Base-by-base conservation (phyloP, 495 filamentous ascomycete genomes). In the Lichenothelia convexa region DNA sequence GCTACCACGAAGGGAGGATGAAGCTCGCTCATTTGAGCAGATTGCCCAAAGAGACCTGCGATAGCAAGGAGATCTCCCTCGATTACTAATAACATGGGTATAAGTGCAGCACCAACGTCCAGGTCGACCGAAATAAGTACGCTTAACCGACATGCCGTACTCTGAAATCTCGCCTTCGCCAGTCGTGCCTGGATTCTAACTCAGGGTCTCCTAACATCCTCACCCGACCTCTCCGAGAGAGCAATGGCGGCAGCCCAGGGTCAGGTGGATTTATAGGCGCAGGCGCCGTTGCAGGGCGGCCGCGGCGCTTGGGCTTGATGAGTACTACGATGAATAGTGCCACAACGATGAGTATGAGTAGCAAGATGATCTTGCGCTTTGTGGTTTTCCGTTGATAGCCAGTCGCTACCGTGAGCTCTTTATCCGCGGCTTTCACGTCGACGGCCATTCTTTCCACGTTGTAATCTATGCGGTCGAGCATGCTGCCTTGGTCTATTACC, bases 401-500 rank as follows among this genome's bases (percentile, higher is more conserved):
- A 15, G 75, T 76, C 12, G 78, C 77, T 39, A 87, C 73, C 43
- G 68, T 80, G 36, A 97, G 66, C 57, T 97, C 89, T 55, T 86
- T 87, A 41, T 89, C 84, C 6, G 89, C 89, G 15, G 66, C 74
- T 53, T 93, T 92, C 21, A 95, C 82, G 48, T 94, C 79, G 18
- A 69, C 71, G 9, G 69, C 73, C 84, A 94, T 93, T 39, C 70
- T 65, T 59, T 97, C 89, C 23, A 97, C 79, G 53, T 97, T 97
- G 60, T 93, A 97, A 52, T 97, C 89, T 48, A 97, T 94, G 23
- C 89, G 70, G 58, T 97, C 89, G 17, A 97, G 70, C 78, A 97
- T 84, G 19, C 83, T 94, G 9, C 89, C 89, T 58, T 97, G 89
- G 55, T 97, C 89, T 41, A 97, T 97, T 38, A 97, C 77, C 85